Evolutionary conservation across 257 asterid genomes (phyloP).

Genomic region (Rhazya stricta): DNA sequence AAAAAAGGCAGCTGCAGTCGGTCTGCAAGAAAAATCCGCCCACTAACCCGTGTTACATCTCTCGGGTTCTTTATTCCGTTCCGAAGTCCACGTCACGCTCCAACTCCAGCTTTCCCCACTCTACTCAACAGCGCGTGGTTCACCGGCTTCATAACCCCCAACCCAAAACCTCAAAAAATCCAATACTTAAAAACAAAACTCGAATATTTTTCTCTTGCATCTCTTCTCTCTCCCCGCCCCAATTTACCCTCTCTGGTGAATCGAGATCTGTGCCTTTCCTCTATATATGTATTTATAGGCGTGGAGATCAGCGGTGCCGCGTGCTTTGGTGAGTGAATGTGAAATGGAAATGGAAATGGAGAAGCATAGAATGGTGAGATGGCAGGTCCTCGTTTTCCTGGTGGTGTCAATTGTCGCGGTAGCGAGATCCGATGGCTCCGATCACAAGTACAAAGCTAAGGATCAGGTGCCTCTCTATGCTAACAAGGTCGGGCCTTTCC

Average conservation of each 20-base stretch:
- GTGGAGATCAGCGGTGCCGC: not conserved
- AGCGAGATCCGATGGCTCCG: conserved; percentile 66
- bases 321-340: not conserved
- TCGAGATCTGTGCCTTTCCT: conserved; percentile 27
- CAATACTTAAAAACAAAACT: not conserved
- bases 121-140: not conserved
- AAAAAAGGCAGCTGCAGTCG: no score
- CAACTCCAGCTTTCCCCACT: not conserved
- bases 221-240: not conserved
- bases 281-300: not conserved
- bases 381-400: conserved; percentile 28
- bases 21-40: not conserved
- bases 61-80: not conserved
- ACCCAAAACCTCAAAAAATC: not conserved
- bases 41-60: not conserved
- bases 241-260: conserved; percentile 13
- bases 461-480: conserved; percentile 79
- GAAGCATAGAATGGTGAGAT: conserved; percentile 13
- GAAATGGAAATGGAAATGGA: conserved; percentile 25
- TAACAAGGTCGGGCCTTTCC: conserved; percentile 89
- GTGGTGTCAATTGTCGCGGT: conserved; percentile 15
- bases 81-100: conserved; percentile 5
- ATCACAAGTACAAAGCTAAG: conserved; percentile 66
- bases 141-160: not conserved
- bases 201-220: not conserved